A percentile compares a stretch with the other conserved stretches of the same genome.
phyloP scores from a whole-genome alignment of 805 yeast genomes.

The Candida koratica region DNA sequence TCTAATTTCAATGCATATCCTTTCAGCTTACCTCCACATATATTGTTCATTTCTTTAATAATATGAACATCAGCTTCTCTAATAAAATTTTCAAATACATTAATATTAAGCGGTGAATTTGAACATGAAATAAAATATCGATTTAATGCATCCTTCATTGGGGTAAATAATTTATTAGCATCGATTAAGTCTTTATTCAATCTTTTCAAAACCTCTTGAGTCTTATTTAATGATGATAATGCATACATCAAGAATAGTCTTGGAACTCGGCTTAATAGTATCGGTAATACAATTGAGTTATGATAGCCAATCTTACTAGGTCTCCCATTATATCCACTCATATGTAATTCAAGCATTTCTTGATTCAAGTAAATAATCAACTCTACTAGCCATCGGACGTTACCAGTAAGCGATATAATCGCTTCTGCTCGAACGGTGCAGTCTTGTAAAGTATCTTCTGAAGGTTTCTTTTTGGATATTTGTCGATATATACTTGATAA shows the following conservation, averaged over 20 bases:
- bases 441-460: conserved; percentile 50
- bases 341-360: conserved; percentile 54
- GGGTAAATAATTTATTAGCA: conserved; percentile 39
- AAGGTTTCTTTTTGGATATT: conserved; percentile 55
- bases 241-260: conserved; percentile 64
- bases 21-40: conserved; percentile 20
- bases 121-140: conserved; percentile 46
- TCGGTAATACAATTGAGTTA: conserved; percentile 50
- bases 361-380: conserved; percentile 68
- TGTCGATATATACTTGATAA: conserved; percentile 61
- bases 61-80: conserved; percentile 50
- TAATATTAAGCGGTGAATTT: conserved; percentile 53
- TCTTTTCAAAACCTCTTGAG: conserved; percentile 54
- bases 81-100: conserved; percentile 56
- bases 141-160: conserved; percentile 51
- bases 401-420: conserved; percentile 62
- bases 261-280: conserved; percentile 66
- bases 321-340: conserved; percentile 19
- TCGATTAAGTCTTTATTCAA: conserved; percentile 49
- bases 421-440: conserved; percentile 59
- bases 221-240: conserved; percentile 60
- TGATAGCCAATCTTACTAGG: conserved; percentile 20
- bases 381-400: conserved; percentile 83
- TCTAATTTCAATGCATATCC: conserved; percentile 48
- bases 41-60: conserved; percentile 25